Evolutionary conservation across 1,139 yeast species (phyloP).

Genomic region (Taiozyma sp.): DNA sequence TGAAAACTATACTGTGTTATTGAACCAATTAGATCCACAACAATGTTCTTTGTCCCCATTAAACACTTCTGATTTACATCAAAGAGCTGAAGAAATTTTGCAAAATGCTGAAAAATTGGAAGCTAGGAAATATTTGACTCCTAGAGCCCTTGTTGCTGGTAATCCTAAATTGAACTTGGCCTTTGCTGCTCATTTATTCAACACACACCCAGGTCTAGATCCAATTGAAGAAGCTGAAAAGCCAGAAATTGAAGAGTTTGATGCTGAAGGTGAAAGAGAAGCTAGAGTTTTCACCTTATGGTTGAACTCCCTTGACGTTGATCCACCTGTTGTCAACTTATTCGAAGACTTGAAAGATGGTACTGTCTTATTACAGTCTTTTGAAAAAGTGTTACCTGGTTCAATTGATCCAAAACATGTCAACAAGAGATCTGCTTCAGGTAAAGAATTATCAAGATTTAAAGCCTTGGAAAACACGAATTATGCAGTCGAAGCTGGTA

Average conservation of each 20-base stretch:
- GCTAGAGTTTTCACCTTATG: constrained; percentile 97
- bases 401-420: constrained; percentile 75
- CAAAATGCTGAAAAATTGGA: constrained; percentile 85
- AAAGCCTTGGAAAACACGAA: constrained; percentile 95
- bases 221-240: constrained; percentile 91
- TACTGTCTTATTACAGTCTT: constrained; percentile 81
- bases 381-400: constrained; percentile 93
- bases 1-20: constrained; percentile 85
- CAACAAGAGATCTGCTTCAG: constrained; percentile 73
- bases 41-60: constrained; percentile 78
- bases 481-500: constrained; percentile 94
- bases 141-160: constrained; percentile 89
- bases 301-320: constrained; percentile 94
- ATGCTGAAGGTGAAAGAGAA: constrained; percentile 99
- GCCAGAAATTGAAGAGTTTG: constrained; percentile 87
- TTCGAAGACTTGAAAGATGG: constrained; percentile 97
- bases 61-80: constrained; percentile 54
- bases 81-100: constrained; percentile 84
- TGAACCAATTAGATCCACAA: constrained; percentile 85
- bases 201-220: constrained; percentile 94
- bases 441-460: constrained; percentile 74
- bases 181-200: constrained; percentile 93
- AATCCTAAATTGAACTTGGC: constrained; percentile 95
- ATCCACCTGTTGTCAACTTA: constrained; percentile 85
- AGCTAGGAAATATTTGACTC: constrained; percentile 91